Evolutionary conservation across 129 eudicot genomes (phyloP), one percentile per base, ranked within the genome.

Genomic region (Tanacetum coccineum): DNA sequence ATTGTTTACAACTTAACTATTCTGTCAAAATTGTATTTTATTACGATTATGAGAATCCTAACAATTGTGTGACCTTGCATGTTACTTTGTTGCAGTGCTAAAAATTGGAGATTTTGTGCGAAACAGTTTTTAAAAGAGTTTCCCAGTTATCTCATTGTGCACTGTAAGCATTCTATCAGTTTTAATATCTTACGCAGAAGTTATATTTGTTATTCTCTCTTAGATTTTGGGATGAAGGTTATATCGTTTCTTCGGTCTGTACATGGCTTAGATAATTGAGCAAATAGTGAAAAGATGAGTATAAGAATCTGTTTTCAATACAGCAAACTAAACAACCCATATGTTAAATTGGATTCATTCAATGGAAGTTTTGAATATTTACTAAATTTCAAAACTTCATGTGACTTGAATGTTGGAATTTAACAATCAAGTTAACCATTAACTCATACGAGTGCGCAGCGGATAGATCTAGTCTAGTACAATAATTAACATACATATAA

Each of bases 71-170:
- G 13, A 64, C 53, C 63, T 64, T 13, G 44, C 17, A 14, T 19
- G 17, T 47, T 25, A 18, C 51, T 49, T 67, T 18, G 60, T 14
- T 75, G 75, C 84, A 89, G 96, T 72, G 86, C 94, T 73, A 63
- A 81, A 21, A 48, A 89, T 73, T 85, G 96, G 94, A 89, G 85
- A 52, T 86, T 40, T 79, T 85, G 84, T 26, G 90, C 93, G 6
- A 83, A 83, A 76, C 93, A 89, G 42, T 83, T 89, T 64, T 51
- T 85, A 53, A 89, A 83, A 83, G 76, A 77, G 66, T 81, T 83
- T 76, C 96, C 94, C 3, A 57, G 64, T 1, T 85, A 89, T 71
- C 84, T 86, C 59, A 66, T 85, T 49, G 96, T 89, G 32, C 94
- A 89, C 67, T 81, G 94, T 89, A 72, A 88, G 89, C 21, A 68